phyloP scores from a whole-genome alignment of 768 basidiomycete genomes.

The Coprinellus micaceus region DNA sequence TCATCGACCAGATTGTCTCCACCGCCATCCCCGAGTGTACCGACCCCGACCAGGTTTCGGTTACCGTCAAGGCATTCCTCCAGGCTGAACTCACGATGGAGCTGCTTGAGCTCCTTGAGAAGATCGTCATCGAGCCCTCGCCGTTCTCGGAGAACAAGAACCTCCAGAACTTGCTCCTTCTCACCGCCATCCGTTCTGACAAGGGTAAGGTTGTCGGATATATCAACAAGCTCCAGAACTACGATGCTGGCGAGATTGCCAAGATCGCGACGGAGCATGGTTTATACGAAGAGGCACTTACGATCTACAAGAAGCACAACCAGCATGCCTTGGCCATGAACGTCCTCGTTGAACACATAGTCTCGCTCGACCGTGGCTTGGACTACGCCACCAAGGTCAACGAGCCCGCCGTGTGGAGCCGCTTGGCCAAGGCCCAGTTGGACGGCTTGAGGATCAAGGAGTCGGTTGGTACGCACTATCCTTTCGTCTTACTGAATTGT shows the following conservation, averaged over 20 bases:
- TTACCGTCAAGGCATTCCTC: conserved; percentile 98
- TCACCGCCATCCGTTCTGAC: conserved; percentile 96
- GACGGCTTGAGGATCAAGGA: conserved; percentile 98
- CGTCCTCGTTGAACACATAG: conserved; percentile 96
- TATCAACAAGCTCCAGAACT: conserved; percentile 95
- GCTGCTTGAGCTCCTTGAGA: conserved; percentile 95
- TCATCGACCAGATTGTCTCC: conserved; percentile 95
- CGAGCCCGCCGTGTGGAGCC: conserved; percentile 93
- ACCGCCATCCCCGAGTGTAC: conserved; percentile 96
- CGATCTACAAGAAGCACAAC: conserved; percentile 96
- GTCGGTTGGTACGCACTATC: conserved; percentile 70
- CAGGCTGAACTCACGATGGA: conserved; percentile 95
- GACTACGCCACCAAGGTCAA: conserved; percentile 97
- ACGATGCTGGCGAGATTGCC: conserved; percentile 92
- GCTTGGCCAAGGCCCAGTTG: conserved; percentile 97
- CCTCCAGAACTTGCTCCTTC: conserved; percentile 88
- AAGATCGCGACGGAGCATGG: conserved; percentile 96
- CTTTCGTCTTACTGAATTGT: too few species aligned
- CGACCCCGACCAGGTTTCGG: conserved; percentile 96
- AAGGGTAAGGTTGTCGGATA: conserved; percentile 98
- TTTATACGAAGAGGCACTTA: conserved; percentile 92
- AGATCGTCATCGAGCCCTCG: conserved; percentile 96
- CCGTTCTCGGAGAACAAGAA: conserved; percentile 98
- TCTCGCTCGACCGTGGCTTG: conserved; percentile 92
- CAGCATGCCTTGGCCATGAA: conserved; percentile 95